Conservation (phyloP, 768 basidiomycete genomes). For the Hortiboletus flavorubellus region DNA sequence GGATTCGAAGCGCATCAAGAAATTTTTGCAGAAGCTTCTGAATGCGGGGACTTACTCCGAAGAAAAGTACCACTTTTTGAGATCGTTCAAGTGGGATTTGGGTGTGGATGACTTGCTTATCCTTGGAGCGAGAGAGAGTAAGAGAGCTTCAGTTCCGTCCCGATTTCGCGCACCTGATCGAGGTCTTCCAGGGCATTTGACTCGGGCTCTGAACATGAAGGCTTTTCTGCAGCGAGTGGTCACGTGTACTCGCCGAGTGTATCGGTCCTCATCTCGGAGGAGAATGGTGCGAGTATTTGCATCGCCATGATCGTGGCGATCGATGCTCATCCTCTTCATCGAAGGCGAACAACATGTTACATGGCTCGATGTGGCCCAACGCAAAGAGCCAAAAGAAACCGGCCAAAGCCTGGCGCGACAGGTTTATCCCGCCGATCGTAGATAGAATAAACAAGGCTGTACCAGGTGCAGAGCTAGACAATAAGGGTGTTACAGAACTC, state of each 20-base stretch:
- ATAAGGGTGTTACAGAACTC: slow-evolving; percentile 53
- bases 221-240: slow-evolving; percentile 57
- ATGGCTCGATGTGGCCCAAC: slow-evolving; percentile 62
- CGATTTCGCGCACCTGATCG: neutral
- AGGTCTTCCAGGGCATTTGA: slow-evolving; percentile 40
- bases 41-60: slow-evolving; percentile 44
- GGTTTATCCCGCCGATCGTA: slow-evolving; percentile 54
- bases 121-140: slow-evolving; percentile 66
- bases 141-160: slow-evolving; percentile 17
- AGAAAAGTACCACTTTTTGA: slow-evolving; percentile 51
- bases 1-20: slow-evolving; percentile 40
- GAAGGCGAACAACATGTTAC: slow-evolving; percentile 64
- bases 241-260: slow-evolving; percentile 44
- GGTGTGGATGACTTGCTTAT: slow-evolving; percentile 59
- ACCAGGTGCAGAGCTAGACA: slow-evolving; percentile 57
- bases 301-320: neutral
- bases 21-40: slow-evolving; percentile 53
- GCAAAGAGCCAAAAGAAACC: slow-evolving; percentile 43
- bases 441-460: slow-evolving; percentile 57
- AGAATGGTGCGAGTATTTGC: slow-evolving; percentile 39
- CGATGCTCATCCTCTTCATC: neutral
- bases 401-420: slow-evolving; percentile 50
- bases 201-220: slow-evolving; percentile 49
- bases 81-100: slow-evolving; percentile 55
- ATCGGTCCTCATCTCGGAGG: slow-evolving; percentile 50